Evolutionary conservation across 305 asterid species (phyloP).

Genomic region (Euphrasia arctica): DNA sequence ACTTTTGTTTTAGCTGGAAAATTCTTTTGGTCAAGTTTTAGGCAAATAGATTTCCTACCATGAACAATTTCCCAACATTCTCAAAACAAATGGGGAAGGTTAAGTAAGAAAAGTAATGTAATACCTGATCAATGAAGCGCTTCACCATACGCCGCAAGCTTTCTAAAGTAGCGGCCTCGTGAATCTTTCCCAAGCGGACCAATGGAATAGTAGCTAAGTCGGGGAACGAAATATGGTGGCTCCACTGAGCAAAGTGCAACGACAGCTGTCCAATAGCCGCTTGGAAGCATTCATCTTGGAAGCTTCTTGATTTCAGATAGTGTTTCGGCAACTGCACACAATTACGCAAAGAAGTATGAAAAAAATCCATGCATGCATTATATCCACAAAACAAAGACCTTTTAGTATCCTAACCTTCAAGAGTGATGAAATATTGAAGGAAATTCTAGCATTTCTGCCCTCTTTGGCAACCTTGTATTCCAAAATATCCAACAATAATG

Average conservation of each 20-base stretch:
- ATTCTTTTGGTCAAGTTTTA: neutral
- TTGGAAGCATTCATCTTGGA: conserved; percentile 73
- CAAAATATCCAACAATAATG: conserved; percentile 67
- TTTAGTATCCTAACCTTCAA: conserved; percentile 59
- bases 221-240: conserved; percentile 85
- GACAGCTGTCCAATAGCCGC: conserved; percentile 66
- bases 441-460: conserved; percentile 45
- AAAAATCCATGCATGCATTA: conserved; percentile 17
- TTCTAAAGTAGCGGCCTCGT: conserved; percentile 49
- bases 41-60: no score
- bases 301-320: conserved; percentile 57
- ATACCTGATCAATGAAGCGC: conserved; percentile 89
- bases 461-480: conserved; percentile 72
- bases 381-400: conserved; percentile 17
- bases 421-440: conserved; percentile 45
- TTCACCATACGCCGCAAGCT: conserved; percentile 58
- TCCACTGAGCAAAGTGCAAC: conserved; percentile 79
- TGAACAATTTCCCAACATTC: neutral
- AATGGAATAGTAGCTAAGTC: conserved; percentile 87
- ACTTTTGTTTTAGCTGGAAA: no score
- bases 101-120: conserved; percentile 11
- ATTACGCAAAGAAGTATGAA: conserved; percentile 14
- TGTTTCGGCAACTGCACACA: conserved; percentile 76
- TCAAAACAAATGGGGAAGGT: neutral
- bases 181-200: conserved; percentile 58